Percentiles rank a stretch among this genome's conserved stretches.
Evolutionary conservation across 768 basidiomycete genomes (phyloP).

Genomic region (Russula emetica): DNA sequence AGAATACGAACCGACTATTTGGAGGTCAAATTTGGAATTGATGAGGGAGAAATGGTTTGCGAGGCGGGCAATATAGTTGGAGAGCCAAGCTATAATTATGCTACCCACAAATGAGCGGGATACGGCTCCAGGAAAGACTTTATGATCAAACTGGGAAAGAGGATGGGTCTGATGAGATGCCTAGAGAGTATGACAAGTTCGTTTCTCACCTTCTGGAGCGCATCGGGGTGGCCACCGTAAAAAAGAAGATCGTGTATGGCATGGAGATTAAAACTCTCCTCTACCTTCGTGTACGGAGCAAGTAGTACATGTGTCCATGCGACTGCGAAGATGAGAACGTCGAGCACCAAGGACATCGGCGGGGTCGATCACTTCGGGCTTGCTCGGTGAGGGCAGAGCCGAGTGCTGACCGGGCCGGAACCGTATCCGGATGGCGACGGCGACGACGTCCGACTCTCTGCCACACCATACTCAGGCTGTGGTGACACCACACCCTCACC

Average conservation of each 20-base stretch:
- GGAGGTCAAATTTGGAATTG: conserved; percentile 59
- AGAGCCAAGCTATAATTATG: conserved; percentile 56
- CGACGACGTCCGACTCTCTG: neutral
- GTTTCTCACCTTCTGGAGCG: conserved; percentile 43
- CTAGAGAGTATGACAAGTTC: neutral
- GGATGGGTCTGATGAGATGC: neutral
- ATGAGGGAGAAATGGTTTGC: conserved; percentile 43
- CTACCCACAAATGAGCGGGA: conserved; percentile 86
- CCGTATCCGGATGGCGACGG: neutral
- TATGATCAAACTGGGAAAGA: conserved; percentile 75
- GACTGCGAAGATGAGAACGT: conserved; percentile 47
- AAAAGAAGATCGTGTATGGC: conserved; percentile 83
- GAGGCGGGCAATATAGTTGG: conserved; percentile 46
- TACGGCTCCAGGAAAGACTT: conserved; percentile 81
- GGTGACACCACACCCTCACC: neutral
- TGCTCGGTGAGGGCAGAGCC: neutral
- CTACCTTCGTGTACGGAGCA: conserved; percentile 92
- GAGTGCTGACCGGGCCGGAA: conserved; percentile 7
- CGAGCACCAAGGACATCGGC: conserved; percentile 41
- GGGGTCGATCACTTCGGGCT: neutral
- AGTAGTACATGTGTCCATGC: conserved; percentile 67
- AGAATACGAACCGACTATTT: conserved; percentile 55
- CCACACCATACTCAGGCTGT: neutral
- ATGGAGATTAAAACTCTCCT: conserved; percentile 95
- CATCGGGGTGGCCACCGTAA: conserved; percentile 52